Conservation (phyloP, 768 basidiomycete species). For the Xanthoconium stramineum region DNA sequence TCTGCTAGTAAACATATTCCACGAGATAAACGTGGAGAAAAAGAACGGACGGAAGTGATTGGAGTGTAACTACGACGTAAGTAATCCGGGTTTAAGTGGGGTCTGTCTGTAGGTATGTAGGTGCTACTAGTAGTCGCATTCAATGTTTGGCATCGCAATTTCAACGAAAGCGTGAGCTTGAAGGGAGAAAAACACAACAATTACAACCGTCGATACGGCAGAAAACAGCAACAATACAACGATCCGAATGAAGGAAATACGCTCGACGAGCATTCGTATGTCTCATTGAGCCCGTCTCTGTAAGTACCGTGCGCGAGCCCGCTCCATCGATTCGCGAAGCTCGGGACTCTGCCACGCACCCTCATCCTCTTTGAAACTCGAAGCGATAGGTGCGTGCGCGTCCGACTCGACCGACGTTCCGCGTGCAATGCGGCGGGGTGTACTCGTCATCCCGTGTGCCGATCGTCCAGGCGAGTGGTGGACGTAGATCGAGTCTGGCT, state of each 20-base stretch:
- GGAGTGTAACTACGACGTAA: constrained; percentile 2
- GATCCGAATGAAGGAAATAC: neutral
- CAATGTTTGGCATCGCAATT: neutral
- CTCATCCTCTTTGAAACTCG: constrained; percentile 44
- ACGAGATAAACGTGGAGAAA: neutral
- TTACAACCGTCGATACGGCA: neutral
- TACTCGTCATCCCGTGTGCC: constrained; percentile 6
- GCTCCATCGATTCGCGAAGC: constrained; percentile 68
- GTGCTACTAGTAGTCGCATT: neutral
- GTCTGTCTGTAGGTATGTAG: neutral
- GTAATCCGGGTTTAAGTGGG: neutral
- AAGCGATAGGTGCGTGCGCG: constrained; percentile 15
- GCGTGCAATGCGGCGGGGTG: constrained; percentile 19
- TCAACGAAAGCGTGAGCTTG: neutral
- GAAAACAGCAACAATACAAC: neutral
- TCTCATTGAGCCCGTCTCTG: constrained; percentile 18
- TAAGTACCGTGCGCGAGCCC: constrained; percentile 45
- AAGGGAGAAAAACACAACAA: too few relatives aligned
- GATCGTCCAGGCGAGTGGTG: constrained; percentile 25
- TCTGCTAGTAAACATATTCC: constrained; percentile 1
- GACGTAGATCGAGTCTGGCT: constrained; percentile 18
- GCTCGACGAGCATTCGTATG: neutral
- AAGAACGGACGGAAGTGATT: neutral
- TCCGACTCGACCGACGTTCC: constrained; percentile 38
- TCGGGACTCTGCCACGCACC: constrained; percentile 59